Conservation (phyloP, 257 asterid genomes). For the Parsonsia alboflavescens region DNA sequence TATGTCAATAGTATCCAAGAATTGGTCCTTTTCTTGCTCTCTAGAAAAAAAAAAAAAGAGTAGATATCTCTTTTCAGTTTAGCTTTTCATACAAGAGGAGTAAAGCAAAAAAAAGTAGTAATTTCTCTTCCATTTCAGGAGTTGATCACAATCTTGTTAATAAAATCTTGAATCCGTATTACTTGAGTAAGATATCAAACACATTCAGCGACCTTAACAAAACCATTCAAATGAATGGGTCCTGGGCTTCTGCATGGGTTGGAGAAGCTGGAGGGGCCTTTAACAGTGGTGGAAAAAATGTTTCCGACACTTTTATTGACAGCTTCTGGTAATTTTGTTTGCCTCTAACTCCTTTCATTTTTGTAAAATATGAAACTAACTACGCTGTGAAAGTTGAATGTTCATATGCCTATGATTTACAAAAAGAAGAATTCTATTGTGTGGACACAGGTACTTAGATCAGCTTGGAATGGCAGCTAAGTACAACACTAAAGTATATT, state of each 20-base stretch:
- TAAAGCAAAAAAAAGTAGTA: background rate
- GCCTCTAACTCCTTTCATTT: background rate
- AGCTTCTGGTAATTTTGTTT: constrained; percentile 65
- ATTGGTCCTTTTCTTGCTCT: background rate
- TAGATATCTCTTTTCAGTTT: background rate
- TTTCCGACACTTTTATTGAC: constrained; percentile 69
- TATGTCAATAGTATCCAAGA: background rate
- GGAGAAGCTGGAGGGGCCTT: constrained; percentile 94
- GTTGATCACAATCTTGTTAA: constrained; percentile 48
- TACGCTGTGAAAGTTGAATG: background rate
- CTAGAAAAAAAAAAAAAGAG: background rate
- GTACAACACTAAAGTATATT: constrained; percentile 64
- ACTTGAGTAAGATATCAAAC: constrained; percentile 45
- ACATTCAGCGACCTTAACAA: constrained; percentile 42
- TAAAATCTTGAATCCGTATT: constrained; percentile 60
- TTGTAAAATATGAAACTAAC: background rate
- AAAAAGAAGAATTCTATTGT: background rate
- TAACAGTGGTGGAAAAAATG: constrained; percentile 64
- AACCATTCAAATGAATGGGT: constrained; percentile 51
- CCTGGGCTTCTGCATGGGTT: constrained; percentile 94
- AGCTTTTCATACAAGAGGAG: background rate
- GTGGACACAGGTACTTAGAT: constrained; percentile 74
- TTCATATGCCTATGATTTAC: background rate
- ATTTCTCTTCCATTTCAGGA: constrained; percentile 46
- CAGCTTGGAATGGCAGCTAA: constrained; percentile 97